Evolutionary conservation across 2,329 filamentous ascomycete genomes (phyloP).

Genomic region (Calonectria crousiana): DNA sequence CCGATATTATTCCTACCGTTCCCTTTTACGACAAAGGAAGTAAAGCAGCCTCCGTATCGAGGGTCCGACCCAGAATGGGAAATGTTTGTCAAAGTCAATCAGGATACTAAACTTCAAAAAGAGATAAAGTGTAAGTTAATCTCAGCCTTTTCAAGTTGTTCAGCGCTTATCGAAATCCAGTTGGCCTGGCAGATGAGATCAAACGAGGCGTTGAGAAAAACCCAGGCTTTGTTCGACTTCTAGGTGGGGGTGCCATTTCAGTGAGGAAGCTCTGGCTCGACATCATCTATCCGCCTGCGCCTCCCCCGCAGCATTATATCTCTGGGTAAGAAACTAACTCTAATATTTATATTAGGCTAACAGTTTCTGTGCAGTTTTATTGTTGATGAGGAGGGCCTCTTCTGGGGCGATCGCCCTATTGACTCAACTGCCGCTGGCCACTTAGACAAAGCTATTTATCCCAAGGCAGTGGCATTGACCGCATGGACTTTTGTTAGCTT

Average conservation of each 20-base stretch:
- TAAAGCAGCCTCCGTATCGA: slow-evolving; percentile 64
- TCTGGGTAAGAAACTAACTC: slow-evolving; percentile 63
- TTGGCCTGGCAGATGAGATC: slow-evolving; percentile 50
- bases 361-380: slow-evolving; percentile 57
- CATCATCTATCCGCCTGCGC: slow-evolving; percentile 68
- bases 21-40: slow-evolving; percentile 66
- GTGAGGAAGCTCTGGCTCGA: slow-evolving; percentile 70
- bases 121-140: slow-evolving; percentile 59
- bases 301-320: slow-evolving; percentile 70
- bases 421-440: slow-evolving; percentile 60
- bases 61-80: slow-evolving; percentile 73
- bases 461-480: slow-evolving; percentile 63
- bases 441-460: slow-evolving; percentile 65
- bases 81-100: slow-evolving; percentile 69
- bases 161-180: slow-evolving; percentile 38
- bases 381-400: slow-evolving; percentile 62
- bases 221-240: slow-evolving; percentile 53
- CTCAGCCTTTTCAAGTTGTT: not conserved
- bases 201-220: slow-evolving; percentile 55
- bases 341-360: not conserved
- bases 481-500: slow-evolving; percentile 65
- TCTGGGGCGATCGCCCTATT: slow-evolving; percentile 60
- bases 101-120: slow-evolving; percentile 61
- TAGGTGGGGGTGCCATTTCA: slow-evolving; percentile 61
- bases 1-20: slow-evolving; percentile 70